Conservation (phyloP, 768 basidiomycete species). For the Boletus rex-veris region DNA sequence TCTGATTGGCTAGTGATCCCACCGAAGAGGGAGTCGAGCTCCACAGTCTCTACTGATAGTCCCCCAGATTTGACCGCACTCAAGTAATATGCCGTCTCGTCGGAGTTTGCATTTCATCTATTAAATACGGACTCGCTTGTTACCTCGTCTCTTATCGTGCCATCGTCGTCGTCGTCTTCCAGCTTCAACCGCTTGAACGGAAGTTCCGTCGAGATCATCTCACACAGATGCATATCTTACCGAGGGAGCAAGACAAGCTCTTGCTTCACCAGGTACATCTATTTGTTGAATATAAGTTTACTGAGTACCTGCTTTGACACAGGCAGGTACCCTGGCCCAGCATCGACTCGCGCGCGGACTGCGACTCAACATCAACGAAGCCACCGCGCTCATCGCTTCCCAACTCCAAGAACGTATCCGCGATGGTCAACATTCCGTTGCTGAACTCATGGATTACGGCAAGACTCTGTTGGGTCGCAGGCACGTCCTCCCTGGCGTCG, state of each 20-base stretch:
- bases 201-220: not conserved
- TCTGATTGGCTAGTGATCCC: too few relatives aligned
- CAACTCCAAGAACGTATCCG: slow-evolving; percentile 92
- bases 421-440: slow-evolving; percentile 83
- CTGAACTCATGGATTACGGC: slow-evolving; percentile 91
- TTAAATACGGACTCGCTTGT: too few relatives aligned
- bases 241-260: slow-evolving; percentile 73
- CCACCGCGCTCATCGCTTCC: slow-evolving; percentile 85
- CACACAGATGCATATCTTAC: slow-evolving; percentile 59
- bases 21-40: too few relatives aligned
- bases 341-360: slow-evolving; percentile 91
- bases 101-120: too few relatives aligned
- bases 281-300: not conserved
- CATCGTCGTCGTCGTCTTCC: not conserved
- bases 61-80: too few relatives aligned
- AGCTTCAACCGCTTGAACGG: not conserved
- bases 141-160: slow-evolving; percentile 6
- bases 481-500: slow-evolving; percentile 56
- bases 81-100: too few relatives aligned
- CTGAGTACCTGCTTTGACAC: not conserved
- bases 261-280: slow-evolving; percentile 60
- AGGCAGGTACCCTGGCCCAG: slow-evolving; percentile 90
- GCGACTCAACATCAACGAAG: slow-evolving; percentile 82
- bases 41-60: too few relatives aligned
- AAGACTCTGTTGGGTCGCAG: slow-evolving; percentile 72